Evolutionary conservation across 2,329 filamentous ascomycete species (phyloP), one percentile per base, ranked within the genome.

Genomic region (Pseudocercospora vitis): DNA sequence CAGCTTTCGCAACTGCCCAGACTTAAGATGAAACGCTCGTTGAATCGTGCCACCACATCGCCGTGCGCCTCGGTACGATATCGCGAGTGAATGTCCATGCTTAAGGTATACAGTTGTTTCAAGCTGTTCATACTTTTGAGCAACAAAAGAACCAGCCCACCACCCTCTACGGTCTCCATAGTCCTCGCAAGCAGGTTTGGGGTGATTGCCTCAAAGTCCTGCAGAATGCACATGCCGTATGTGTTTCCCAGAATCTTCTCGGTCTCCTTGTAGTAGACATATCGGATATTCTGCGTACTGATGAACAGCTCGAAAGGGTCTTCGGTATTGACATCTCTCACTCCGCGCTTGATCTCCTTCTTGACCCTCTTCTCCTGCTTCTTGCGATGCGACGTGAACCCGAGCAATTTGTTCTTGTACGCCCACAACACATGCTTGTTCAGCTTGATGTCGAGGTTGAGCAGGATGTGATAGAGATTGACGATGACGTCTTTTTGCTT

Each of bases 211-310:
- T 99, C 94, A 66, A 99, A 99, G 70, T 99, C 94, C 73, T 99
- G 94, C 63, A 99, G 76, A 61, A 99, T 95, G 71, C 91, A 96
- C 89, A 96, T 96, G 70, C 92, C 92, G 70, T 94, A 99, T 37
- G 94, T 99, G 72, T 97, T 95, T 71, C 94, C 94, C 52, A 97
- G 75, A 68, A 99, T 96, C 79, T 96, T 97, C 68, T 99, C 94
- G 23, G 94, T 97, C 77, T 99, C 94, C 76, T 99, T 99, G 79
- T 99, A 99, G 80, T 96, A 99, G 53, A 94, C 90, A 81, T 99
- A 99, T 73, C 94, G 88, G 71, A 99, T 96, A 73, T 96, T 91
- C 76, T 97, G 89, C 53, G 96, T 85, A 54, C 91, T 94, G 65
- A 97, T 87, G 75, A 97, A 99, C 50, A 97, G 83, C 75, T 99